Evolutionary conservation across 495 filamentous ascomycete genomes (phyloP).

Genomic region (Friedmanniomyces simplex): DNA sequence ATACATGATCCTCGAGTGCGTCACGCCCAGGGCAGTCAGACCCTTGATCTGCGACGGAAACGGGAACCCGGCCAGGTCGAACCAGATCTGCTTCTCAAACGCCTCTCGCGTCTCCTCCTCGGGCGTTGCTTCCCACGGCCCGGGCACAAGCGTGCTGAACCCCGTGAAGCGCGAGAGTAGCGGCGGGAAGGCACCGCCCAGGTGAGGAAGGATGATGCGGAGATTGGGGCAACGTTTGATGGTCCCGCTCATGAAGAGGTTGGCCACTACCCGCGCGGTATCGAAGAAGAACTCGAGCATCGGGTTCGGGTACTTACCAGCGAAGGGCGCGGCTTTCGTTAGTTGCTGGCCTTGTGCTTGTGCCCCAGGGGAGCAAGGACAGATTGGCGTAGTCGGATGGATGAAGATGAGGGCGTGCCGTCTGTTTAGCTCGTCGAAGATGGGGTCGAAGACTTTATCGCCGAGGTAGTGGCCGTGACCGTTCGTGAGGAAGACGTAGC

Average conservation of each 20-base stretch:
- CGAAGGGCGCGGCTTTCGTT: slow-evolving; percentile 17
- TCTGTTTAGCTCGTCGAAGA: slow-evolving; percentile 32
- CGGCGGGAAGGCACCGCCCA: slow-evolving; percentile 38
- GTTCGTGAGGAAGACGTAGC: slow-evolving; percentile 40
- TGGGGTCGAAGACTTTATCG: slow-evolving; percentile 32
- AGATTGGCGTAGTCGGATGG: slow-evolving; percentile 39
- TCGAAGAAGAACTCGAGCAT: slow-evolving; percentile 51
- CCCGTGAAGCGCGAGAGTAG: slow-evolving; percentile 35
- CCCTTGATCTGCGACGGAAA: slow-evolving; percentile 32
- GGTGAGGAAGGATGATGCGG: slow-evolving; percentile 40
- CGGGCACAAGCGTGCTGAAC: slow-evolving; percentile 27
- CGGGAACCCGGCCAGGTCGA: slow-evolving; percentile 38
- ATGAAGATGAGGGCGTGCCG: slow-evolving; percentile 37
- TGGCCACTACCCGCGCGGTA: slow-evolving; percentile 38
- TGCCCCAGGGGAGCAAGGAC: slow-evolving; percentile 15
- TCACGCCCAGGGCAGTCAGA: slow-evolving; percentile 16
- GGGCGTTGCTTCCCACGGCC: neutral
- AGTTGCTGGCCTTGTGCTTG: slow-evolving; percentile 10
- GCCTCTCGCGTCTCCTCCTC: slow-evolving; percentile 20
- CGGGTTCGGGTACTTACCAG: slow-evolving; percentile 34
- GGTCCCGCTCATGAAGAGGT: slow-evolving; percentile 42
- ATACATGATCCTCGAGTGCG: slow-evolving; percentile 38
- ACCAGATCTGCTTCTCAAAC: slow-evolving; percentile 32
- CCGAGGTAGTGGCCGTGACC: slow-evolving; percentile 44
- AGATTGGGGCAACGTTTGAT: slow-evolving; percentile 36